Evolutionary conservation across 306 rosid species (phyloP).

Genomic region (Trifolium dubium): DNA sequence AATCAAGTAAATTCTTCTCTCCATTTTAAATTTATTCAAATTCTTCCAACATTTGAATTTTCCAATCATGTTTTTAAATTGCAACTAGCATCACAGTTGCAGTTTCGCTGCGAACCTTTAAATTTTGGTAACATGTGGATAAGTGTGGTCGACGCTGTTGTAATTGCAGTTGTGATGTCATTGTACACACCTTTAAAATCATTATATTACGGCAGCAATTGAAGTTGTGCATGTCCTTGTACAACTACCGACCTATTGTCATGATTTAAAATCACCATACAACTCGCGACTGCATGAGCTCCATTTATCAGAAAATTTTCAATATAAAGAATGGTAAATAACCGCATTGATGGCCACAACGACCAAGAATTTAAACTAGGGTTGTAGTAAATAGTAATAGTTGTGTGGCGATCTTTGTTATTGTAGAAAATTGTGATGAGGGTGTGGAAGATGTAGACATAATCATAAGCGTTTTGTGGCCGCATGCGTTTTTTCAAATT

Average conservation of each 20-base stretch:
- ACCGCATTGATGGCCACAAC: background rate
- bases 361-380: background rate
- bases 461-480: background rate
- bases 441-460: background rate
- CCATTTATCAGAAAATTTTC: background rate
- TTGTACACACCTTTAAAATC: background rate
- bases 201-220: too few relatives aligned
- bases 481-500: background rate
- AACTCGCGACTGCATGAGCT: too few relatives aligned
- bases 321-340: background rate
- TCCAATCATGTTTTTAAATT: background rate
- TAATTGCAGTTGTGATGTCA: background rate
- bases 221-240: too few relatives aligned
- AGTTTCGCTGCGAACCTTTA: background rate
- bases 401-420: background rate
- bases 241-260: too few relatives aligned
- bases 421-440: background rate
- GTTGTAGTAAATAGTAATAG: background rate
- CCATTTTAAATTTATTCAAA: background rate
- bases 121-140: background rate
- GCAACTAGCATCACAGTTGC: background rate
- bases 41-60: background rate
- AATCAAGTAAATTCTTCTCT: constrained; percentile 49
- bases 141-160: background rate
- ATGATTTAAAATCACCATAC: too few relatives aligned